Evolutionary conservation across 2,329 filamentous ascomycete genomes (phyloP).

Genomic region (Biscogniauxia sp.): DNA sequence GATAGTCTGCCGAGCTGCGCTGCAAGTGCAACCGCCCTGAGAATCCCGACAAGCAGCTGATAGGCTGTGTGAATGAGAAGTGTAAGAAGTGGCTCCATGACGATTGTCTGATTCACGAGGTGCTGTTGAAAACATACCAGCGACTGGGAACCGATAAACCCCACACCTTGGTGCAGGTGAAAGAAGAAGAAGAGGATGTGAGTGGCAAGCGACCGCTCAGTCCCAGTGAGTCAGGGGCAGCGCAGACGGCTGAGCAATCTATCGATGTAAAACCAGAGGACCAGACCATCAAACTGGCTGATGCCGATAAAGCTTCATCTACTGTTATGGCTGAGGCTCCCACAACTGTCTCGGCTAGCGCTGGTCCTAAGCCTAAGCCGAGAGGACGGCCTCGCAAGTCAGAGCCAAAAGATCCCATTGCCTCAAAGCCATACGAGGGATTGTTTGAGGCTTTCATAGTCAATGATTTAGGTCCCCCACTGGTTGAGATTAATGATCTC

Average conservation of each 20-base stretch:
- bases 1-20: slow-evolving; percentile 50
- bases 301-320: slow-evolving; percentile 26
- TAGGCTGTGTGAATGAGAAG: slow-evolving; percentile 53
- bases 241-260: slow-evolving; percentile 47
- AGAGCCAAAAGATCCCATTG: slow-evolving; percentile 32
- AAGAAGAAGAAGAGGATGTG: slow-evolving; percentile 39
- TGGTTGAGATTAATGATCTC: slow-evolving; percentile 52
- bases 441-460: slow-evolving; percentile 51
- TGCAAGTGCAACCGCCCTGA: slow-evolving; percentile 60
- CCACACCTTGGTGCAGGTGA: slow-evolving; percentile 39
- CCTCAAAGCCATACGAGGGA: slow-evolving; percentile 47
- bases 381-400: slow-evolving; percentile 41
- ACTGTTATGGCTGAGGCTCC: slow-evolving; percentile 34
- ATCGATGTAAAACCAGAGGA: slow-evolving; percentile 52
- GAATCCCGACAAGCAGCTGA: slow-evolving; percentile 59
- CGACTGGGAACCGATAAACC: slow-evolving; percentile 51
- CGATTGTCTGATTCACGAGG: slow-evolving; percentile 58
- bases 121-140: slow-evolving; percentile 48
- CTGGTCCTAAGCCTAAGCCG: slow-evolving; percentile 24
- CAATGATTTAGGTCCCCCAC: slow-evolving; percentile 46
- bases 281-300: slow-evolving; percentile 33
- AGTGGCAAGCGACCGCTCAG: slow-evolving; percentile 46
- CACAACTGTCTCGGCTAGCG: slow-evolving; percentile 35
- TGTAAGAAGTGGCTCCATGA: slow-evolving; percentile 64
- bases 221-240: slow-evolving; percentile 49